Conservation (phyloP, 2,329 filamentous ascomycete species). For the Sarocladium strictum region DNA sequence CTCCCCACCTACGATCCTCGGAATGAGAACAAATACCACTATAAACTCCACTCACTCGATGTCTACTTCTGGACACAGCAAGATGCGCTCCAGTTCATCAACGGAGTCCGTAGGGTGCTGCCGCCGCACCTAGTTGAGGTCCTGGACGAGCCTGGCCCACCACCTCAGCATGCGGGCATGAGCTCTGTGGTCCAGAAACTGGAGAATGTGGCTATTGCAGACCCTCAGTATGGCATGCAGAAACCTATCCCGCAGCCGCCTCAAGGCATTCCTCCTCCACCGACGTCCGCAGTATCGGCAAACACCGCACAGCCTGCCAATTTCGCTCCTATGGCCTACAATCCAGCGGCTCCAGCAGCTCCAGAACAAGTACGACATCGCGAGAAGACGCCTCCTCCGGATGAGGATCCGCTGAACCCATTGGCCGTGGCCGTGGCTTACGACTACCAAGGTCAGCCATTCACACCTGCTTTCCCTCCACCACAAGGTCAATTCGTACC, state of each 20-base stretch:
- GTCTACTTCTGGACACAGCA: slow-evolving; percentile 74
- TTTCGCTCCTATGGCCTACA: slow-evolving; percentile 66
- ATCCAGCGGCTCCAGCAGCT: slow-evolving; percentile 70
- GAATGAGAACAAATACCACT: slow-evolving; percentile 74
- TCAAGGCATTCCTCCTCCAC: slow-evolving; percentile 17
- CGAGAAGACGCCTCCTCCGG: slow-evolving; percentile 74
- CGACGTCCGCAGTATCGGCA: slow-evolving; percentile 16
- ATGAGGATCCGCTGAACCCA: slow-evolving; percentile 55
- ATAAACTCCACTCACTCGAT: slow-evolving; percentile 68
- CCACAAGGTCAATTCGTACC: slow-evolving; percentile 40
- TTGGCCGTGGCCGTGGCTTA: slow-evolving; percentile 51
- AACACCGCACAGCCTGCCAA: slow-evolving; percentile 26
- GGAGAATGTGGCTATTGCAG: slow-evolving; percentile 63
- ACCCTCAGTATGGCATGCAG: slow-evolving; percentile 39
- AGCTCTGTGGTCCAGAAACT: slow-evolving; percentile 69
- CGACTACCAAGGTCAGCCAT: slow-evolving; percentile 48
- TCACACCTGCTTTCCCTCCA: slow-evolving; percentile 42
- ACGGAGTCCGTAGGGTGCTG: slow-evolving; percentile 59
- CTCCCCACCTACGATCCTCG: slow-evolving; percentile 65
- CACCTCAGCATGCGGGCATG: slow-evolving; percentile 43
- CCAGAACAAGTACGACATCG: slow-evolving; percentile 66
- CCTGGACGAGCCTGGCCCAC: slow-evolving; percentile 55
- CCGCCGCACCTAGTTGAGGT: slow-evolving; percentile 56
- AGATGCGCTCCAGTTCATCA: slow-evolving; percentile 66
- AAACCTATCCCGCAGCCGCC: slow-evolving; percentile 15